These are phyloP conservation scores for Mortierella sp. DNA, from an alignment of 371 early-diverging fungal species.

Conservation along the genomic window DNA sequence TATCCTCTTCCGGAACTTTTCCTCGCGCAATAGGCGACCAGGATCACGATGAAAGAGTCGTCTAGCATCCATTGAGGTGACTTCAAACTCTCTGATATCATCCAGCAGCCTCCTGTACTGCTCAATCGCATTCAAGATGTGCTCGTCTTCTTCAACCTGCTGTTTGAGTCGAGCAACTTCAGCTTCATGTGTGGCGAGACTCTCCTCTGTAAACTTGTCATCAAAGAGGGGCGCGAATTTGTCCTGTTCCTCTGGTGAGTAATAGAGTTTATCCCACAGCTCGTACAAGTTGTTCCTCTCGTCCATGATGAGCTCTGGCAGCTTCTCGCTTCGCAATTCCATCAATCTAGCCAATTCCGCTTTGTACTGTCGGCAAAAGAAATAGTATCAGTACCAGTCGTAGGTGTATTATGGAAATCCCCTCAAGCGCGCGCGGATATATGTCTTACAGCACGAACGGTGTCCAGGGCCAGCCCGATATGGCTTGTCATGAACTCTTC, in stretches of 20 bases:
- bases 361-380: slow-evolving; percentile 21
- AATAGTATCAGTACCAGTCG: not conserved
- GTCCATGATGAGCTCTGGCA: slow-evolving; percentile 36
- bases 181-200: slow-evolving; percentile 22
- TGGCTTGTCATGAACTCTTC: slow-evolving; percentile 28
- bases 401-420: no score
- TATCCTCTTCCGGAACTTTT: slow-evolving; percentile 35
- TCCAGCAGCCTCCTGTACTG: slow-evolving; percentile 29
- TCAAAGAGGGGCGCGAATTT: slow-evolving; percentile 27
- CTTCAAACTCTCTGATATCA: slow-evolving; percentile 41
- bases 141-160: slow-evolving; percentile 24
- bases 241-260: slow-evolving; percentile 31
- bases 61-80: slow-evolving; percentile 25
- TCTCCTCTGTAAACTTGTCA: slow-evolving; percentile 35
- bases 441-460: slow-evolving; percentile 29
- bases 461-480: slow-evolving; percentile 25
- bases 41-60: slow-evolving; percentile 44
- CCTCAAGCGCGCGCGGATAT: no score
- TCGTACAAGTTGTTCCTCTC: slow-evolving; percentile 31
- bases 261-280: slow-evolving; percentile 43
- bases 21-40: slow-evolving; percentile 45
- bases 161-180: slow-evolving; percentile 34
- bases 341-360: slow-evolving; percentile 29
- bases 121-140: slow-evolving; percentile 25
- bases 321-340: slow-evolving; percentile 25